Conservation (phyloP, 2,329 filamentous ascomycete genomes). For the Fusarium ramigenum region DNA sequence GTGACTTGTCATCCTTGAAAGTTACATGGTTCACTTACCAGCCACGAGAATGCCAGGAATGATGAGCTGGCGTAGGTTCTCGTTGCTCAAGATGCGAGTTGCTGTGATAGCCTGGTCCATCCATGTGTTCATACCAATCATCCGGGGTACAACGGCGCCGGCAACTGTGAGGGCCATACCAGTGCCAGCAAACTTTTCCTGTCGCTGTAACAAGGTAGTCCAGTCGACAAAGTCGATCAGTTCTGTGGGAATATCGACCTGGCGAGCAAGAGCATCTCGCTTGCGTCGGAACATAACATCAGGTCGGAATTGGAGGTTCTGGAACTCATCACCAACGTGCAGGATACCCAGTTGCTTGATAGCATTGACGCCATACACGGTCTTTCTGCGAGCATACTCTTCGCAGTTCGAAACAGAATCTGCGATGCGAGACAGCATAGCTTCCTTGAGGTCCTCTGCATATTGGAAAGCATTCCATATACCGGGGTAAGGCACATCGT, state of each 20-base stretch:
- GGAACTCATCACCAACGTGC: slow-evolving; percentile 88
- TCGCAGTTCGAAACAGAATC: slow-evolving; percentile 82
- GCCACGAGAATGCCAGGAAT: slow-evolving; percentile 82
- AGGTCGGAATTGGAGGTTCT: slow-evolving; percentile 85
- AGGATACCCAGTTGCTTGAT: slow-evolving; percentile 90
- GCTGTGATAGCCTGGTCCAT: slow-evolving; percentile 86
- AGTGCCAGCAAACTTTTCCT: slow-evolving; percentile 94
- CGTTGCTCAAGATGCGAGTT: slow-evolving; percentile 80
- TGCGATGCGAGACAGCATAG: slow-evolving; percentile 90
- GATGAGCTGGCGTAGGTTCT: slow-evolving; percentile 82
- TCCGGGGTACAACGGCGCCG: slow-evolving; percentile 82
- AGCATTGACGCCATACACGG: slow-evolving; percentile 81
- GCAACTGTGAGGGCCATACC: slow-evolving; percentile 94
- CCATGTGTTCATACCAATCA: slow-evolving; percentile 88
- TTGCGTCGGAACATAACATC: slow-evolving; percentile 94
- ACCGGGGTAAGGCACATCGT: slow-evolving; percentile 88
- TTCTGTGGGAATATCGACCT: slow-evolving; percentile 89
- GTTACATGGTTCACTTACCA: slow-evolving; percentile 63
- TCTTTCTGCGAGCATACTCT: slow-evolving; percentile 81
- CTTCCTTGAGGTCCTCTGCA: slow-evolving; percentile 89
- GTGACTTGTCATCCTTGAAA: background rate
- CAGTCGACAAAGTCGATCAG: slow-evolving; percentile 94
- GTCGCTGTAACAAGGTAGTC: slow-evolving; percentile 81
- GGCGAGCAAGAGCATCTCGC: slow-evolving; percentile 80
- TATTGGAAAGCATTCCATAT: slow-evolving; percentile 88